A percentile compares a stretch with the other conserved stretches of the same genome.
These are phyloP conservation scores for Aspergillus carbonarius DNA, from an alignment of 2,329 filamentous ascomycete species.

Conservation along the genomic window DNA sequence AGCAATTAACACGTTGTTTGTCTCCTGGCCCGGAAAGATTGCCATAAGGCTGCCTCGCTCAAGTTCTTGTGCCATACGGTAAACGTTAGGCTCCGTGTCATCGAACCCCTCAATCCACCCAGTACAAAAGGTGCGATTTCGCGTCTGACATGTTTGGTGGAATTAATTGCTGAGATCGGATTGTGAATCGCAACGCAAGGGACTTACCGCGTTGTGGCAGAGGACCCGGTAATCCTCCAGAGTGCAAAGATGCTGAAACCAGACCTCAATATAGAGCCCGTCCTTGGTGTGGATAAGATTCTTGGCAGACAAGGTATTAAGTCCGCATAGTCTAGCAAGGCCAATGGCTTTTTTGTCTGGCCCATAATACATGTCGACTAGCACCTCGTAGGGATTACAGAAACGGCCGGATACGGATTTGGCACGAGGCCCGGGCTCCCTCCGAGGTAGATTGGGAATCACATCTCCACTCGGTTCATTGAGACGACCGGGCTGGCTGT, in stretches of 20 bases:
- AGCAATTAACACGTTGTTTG: constrained; percentile 26
- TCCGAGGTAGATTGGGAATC: constrained; percentile 9
- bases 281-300: constrained; percentile 22
- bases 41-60: constrained; percentile 27
- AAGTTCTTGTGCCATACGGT: constrained; percentile 28
- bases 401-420: constrained; percentile 7
- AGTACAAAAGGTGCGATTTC: constrained; percentile 22
- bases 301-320: constrained; percentile 10
- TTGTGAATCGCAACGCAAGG: neutral
- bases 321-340: constrained; percentile 29
- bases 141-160: neutral
- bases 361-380: constrained; percentile 33
- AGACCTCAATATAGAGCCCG: constrained; percentile 23
- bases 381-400: constrained; percentile 29
- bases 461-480: neutral
- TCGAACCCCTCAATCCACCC: constrained; percentile 37
- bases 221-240: constrained; percentile 27
- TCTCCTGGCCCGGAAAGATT: constrained; percentile 23
- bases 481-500: neutral
- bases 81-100: constrained; percentile 30
- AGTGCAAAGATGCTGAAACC: constrained; percentile 35
- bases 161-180: neutral
- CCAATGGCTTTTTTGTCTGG: constrained; percentile 29
- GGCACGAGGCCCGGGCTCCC: constrained; percentile 1
- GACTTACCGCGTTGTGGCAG: constrained; percentile 26